phyloP scores from a whole-genome alignment of 306 rosid species.

The Dalbergia cultrata region DNA sequence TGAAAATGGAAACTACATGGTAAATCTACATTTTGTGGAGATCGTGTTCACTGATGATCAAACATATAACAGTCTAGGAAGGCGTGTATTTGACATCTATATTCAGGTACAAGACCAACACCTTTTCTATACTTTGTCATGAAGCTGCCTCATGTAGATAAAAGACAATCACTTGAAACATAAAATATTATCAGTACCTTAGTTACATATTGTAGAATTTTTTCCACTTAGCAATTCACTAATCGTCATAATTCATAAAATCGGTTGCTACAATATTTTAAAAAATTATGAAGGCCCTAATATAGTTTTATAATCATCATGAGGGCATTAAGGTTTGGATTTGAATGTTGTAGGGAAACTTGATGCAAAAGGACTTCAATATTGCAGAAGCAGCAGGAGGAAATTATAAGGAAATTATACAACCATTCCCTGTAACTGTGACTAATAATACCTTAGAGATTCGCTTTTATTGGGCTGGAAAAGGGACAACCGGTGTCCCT shows the following conservation, averaged over 20 bases:
- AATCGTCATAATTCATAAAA: too few species aligned
- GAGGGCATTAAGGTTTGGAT: neutral
- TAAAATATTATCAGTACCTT: neutral
- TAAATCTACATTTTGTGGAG: conserved; percentile 65
- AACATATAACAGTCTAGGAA: conserved; percentile 56
- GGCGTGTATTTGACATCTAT: conserved; percentile 63
- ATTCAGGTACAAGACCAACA: conserved; percentile 53
- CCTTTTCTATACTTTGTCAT: neutral
- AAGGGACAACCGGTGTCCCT: conserved; percentile 42
- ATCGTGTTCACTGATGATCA: conserved; percentile 44
- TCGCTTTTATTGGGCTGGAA: conserved; percentile 47
- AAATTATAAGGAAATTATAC: neutral
- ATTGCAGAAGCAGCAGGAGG: conserved; percentile 47
- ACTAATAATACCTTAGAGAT: conserved; percentile 37
- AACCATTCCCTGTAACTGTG: conserved; percentile 2
- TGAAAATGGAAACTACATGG: conserved; percentile 60
- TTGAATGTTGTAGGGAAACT: conserved; percentile 25
- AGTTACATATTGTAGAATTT: neutral
- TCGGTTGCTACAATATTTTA: too few species aligned
- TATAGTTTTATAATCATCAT: too few species aligned
- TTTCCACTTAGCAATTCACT: neutral
- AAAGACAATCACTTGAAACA: too few species aligned
- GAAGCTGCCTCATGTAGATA: too few species aligned
- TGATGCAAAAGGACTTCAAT: conserved; percentile 41
- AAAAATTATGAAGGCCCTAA: neutral